phyloP scores from a whole-genome alignment of 1,284 basidiomycete species.

The Spongiforma sp. region DNA sequence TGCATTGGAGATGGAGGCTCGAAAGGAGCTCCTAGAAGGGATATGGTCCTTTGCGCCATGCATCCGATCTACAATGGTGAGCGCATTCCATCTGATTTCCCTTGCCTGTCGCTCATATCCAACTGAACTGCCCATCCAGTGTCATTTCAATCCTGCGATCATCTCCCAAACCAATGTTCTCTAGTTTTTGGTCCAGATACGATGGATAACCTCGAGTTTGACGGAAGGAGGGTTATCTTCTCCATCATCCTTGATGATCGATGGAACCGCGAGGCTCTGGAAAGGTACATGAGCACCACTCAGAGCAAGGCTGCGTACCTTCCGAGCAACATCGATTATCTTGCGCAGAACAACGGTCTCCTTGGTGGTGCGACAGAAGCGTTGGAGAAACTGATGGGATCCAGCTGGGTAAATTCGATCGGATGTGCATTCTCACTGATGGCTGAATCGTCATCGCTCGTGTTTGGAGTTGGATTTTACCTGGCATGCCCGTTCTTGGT shows the following conservation, averaged over 20 bases:
- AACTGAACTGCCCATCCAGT: conserved; percentile 35
- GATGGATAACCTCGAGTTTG: conserved; percentile 49
- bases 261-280: conserved; percentile 59
- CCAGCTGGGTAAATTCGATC: conserved; percentile 50
- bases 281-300: conserved; percentile 59
- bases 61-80: conserved; percentile 61
- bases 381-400: conserved; percentile 48
- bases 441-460: conserved; percentile 46
- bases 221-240: conserved; percentile 58
- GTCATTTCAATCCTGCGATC: conserved; percentile 53
- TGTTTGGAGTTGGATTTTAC: conserved; percentile 68
- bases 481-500: conserved; percentile 65
- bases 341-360: conserved; percentile 68
- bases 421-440: conserved; percentile 3
- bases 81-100: neutral
- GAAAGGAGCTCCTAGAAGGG: conserved; percentile 39
- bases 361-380: conserved; percentile 48
- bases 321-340: conserved; percentile 71
- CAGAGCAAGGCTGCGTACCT: conserved; percentile 68
- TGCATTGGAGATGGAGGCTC: conserved; percentile 54
- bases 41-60: conserved; percentile 56
- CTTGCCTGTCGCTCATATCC: neutral
- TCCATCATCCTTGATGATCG: conserved; percentile 69
- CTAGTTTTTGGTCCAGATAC: conserved; percentile 43
- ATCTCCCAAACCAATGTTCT: conserved; percentile 50